A percentile compares a stretch with the other conserved stretches of the same genome.
Evolutionary conservation across 2,329 filamentous ascomycete genomes (phyloP).

Genomic region (Apiospora malaysiana): DNA sequence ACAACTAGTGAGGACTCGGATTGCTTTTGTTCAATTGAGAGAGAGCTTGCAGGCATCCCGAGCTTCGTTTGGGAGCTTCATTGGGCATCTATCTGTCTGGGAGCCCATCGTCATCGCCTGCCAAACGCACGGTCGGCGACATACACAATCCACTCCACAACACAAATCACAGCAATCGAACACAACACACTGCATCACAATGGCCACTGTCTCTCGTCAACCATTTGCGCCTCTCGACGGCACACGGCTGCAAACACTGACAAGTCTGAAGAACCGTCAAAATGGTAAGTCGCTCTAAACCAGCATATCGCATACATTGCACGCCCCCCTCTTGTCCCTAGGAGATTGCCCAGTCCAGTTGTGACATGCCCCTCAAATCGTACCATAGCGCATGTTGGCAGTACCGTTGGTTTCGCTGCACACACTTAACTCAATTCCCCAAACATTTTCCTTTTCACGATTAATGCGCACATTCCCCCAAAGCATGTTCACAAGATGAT

Average conservation of each 20-base stretch:
- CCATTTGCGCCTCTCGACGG: slow-evolving; percentile 77
- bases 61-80: slow-evolving; percentile 24
- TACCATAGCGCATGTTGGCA: background rate
- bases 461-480: background rate
- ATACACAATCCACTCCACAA: slow-evolving; percentile 13
- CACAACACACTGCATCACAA: slow-evolving; percentile 38
- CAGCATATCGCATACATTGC: background rate
- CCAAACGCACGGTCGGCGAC: slow-evolving; percentile 2
- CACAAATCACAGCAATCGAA: background rate
- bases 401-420: background rate
- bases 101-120: background rate
- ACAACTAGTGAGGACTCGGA: slow-evolving; percentile 1
- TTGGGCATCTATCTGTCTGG: slow-evolving; percentile 17
- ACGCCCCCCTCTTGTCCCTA: background rate
- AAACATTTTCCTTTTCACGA: background rate
- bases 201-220: slow-evolving; percentile 67
- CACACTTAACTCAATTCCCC: slow-evolving; percentile 4
- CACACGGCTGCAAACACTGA: slow-evolving; percentile 72
- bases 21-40: slow-evolving; percentile 25
- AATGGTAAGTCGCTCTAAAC: slow-evolving; percentile 59
- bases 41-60: slow-evolving; percentile 20
- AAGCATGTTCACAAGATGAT: background rate
- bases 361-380: slow-evolving; percentile 14
- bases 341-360: slow-evolving; percentile 6
- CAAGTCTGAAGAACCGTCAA: slow-evolving; percentile 79